These are phyloP conservation scores for Colletotrichum horii DNA, from an alignment of 2,329 filamentous ascomycete genomes.

Conservation along the genomic window DNA sequence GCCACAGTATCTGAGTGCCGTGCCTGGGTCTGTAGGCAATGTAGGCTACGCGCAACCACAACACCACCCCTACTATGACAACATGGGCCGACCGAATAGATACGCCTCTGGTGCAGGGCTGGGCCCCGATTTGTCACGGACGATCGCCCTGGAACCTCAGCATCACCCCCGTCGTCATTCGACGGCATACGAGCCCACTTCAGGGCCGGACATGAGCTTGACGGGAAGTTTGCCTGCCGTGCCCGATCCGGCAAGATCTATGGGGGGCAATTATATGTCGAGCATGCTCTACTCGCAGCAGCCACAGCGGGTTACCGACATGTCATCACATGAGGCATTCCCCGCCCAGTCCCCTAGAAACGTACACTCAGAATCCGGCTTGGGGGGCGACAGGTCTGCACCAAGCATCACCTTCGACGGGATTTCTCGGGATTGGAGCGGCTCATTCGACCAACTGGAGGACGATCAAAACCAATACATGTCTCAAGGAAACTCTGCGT, in stretches of 20 bases:
- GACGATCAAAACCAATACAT: slow-evolving; percentile 14
- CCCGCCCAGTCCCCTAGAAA: slow-evolving; percentile 8
- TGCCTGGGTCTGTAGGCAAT: background rate
- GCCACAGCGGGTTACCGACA: slow-evolving; percentile 7
- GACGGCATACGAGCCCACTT: slow-evolving; percentile 7
- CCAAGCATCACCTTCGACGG: slow-evolving; percentile 2
- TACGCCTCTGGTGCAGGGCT: slow-evolving; percentile 6
- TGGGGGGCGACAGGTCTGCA: slow-evolving; percentile 1
- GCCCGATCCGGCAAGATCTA: background rate
- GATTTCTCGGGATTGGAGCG: slow-evolving; percentile 5
- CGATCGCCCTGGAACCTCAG: slow-evolving; percentile 5
- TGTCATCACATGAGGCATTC: slow-evolving; percentile 9
- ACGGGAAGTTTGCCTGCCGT: slow-evolving; percentile 6
- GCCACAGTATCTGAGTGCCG: background rate
- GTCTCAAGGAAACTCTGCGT: background rate
- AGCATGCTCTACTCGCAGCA: slow-evolving; percentile 14
- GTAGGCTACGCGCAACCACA: slow-evolving; percentile 1
- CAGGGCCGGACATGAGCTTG: slow-evolving; percentile 10
- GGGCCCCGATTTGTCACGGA: slow-evolving; percentile 4
- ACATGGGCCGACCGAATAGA: background rate
- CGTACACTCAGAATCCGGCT: slow-evolving; percentile 2
- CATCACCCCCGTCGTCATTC: slow-evolving; percentile 17
- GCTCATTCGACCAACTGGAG: slow-evolving; percentile 5
- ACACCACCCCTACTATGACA: slow-evolving; percentile 12
- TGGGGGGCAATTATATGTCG: slow-evolving; percentile 2